Base-by-base conservation (phyloP, 108 stramenopile genomes). In the Bacterosira constricta region DNA sequence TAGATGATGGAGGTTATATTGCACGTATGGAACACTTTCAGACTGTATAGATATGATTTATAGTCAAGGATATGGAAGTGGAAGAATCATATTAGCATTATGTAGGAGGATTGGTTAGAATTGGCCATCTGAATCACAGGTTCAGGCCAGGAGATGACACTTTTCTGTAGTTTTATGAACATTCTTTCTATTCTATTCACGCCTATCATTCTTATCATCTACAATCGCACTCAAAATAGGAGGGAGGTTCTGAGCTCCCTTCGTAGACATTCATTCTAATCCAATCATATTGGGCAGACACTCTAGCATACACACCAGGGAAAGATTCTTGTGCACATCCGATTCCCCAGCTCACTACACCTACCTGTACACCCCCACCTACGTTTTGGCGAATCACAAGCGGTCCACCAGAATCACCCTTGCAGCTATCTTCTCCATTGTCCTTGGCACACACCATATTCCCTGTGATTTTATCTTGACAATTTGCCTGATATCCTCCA, bases 281-380 rank as follows among this genome's bases (percentile, higher is more conserved):
- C 75, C 80, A 81, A 8, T 59, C 57, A 32, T 77, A 77, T 23
- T 36, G 26, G 11, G n/a, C 4, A 5, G 67, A 69, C 4, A 80
- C 46, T 17, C 73, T 47, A 37, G 79, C 37, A 62, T 81, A 81
- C 2, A 81, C 69, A 39, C 75, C 80, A 9, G 80, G 80, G 58
- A 71, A 77, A 18, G 71, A 55, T 30, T 32, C 6, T 11, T 51
- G 11, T 1, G 66, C 71, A 36, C 80, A 81, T 0, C 69, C 54
- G 27, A 20, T 31, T 11, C 80, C 80, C 75, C 75, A 81, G 1
- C 59, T 63, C 0, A 74, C 72, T 7, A 81, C 47, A 4, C 80
- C 80, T 2, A 81, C 75, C 36, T 71, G 75, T 4, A 77, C 26
- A 50, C 77, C 80, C 6, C 18, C 46, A 46, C 11, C 27, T 0